phyloP scores from a whole-genome alignment of 352 stramenopile species.

The Pythium vanterpoolii region DNA sequence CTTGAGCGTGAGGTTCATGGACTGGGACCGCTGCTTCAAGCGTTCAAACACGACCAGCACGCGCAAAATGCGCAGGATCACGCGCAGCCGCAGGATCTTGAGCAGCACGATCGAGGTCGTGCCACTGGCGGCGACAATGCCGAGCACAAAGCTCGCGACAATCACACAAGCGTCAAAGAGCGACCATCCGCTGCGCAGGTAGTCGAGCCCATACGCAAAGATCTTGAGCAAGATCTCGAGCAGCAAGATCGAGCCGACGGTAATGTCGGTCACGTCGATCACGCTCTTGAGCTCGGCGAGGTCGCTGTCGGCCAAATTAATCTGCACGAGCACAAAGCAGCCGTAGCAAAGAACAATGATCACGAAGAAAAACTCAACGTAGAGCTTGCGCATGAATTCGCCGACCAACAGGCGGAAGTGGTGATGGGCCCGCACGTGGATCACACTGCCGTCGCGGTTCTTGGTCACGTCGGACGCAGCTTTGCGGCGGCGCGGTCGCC shows the following conservation, averaged over 20 bases:
- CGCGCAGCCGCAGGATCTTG: conserved; percentile 67
- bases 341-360: conserved; percentile 86
- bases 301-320: conserved; percentile 60
- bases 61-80: conserved; percentile 74
- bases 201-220: conserved; percentile 70
- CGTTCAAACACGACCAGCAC: conserved; percentile 87
- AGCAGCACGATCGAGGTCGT: conserved; percentile 54
- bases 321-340: conserved; percentile 80
- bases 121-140: conserved; percentile 58
- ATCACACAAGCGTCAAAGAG: conserved; percentile 83
- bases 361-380: conserved; percentile 87
- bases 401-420: conserved; percentile 51
- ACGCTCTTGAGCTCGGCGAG: conserved; percentile 54
- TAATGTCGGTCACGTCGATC: conserved; percentile 81
- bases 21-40: conserved; percentile 72
- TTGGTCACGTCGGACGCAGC: conserved; percentile 38
- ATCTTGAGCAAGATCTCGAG: conserved; percentile 79
- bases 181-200: conserved; percentile 66
- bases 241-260: conserved; percentile 77
- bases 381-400: conserved; percentile 80
- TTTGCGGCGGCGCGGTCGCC: conserved; percentile 28
- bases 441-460: conserved; percentile 30
- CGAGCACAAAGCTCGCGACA: conserved; percentile 71
- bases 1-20: conserved; percentile 75
- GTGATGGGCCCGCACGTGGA: conserved; percentile 34